Evolutionary conservation across 805 yeast genomes (phyloP), one percentile per base, ranked within the genome.

Genomic region (Ogataea parapolymorpha): DNA sequence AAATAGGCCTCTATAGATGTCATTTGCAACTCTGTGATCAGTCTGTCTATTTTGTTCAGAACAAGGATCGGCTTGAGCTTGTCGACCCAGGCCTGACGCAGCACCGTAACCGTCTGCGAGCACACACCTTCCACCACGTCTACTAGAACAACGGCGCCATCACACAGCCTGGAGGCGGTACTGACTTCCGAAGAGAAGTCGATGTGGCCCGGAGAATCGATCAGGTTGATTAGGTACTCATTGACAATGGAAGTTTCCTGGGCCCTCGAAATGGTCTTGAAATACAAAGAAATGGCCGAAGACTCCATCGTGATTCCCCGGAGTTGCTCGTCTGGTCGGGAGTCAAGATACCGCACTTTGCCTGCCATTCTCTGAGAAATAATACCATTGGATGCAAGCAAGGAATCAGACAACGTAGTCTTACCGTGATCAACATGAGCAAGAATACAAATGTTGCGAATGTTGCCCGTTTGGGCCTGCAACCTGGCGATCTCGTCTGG

Each of bases 391-490:
- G 96, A 84, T 18, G 99, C 98, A 28, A 93, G 67, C 35, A 93
- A 67, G 8, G 95, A 85, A 62, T 93, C 99, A 32, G 95, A 85
- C 24, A 93, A 69, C 2, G 98, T 87, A 0, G 99, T 93, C 66
- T 93, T 93, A 20, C 99, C 99, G 59, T 93, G 99, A 62, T 93
- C 99, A 17, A 93, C 99, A 64, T 93, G 99, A 0, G 99, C 99
- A 36, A 93, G 71, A 46, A 93, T 88, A 65, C 99, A 93, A 32
- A 93, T 87, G 63, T 93, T 93, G 46, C 99, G 73, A 23, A 91
- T 80, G 46, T 78, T 69, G 12, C 74, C 65, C 0, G 95, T 80
- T 48, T 83, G 76, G 50, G 71, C 71, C 61, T 91, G 97, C 14
- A 89, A 67, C 48, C 76, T 63, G 24, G 75, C 71, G 25, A 88